A percentile compares a stretch with the other conserved stretches of the same genome.
These are phyloP conservation scores for Teratosphaeria viscida DNA, from an alignment of 2,329 filamentous ascomycete species.

Conservation along the genomic window DNA sequence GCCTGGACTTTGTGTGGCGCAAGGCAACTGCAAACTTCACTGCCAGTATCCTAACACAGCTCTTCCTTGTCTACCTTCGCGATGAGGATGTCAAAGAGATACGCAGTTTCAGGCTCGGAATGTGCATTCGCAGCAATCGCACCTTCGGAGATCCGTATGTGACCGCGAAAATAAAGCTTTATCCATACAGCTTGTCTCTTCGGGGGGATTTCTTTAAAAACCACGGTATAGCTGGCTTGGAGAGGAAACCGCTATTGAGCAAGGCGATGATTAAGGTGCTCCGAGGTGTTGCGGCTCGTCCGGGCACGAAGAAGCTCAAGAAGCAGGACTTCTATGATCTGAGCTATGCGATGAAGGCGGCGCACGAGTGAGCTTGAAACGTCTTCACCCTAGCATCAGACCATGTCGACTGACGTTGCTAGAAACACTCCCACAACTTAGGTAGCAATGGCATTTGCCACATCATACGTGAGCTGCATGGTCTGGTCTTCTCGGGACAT, in stretches of 20 bases:
- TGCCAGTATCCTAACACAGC: neutral
- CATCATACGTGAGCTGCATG: neutral
- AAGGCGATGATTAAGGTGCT: neutral
- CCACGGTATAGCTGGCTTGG: neutral
- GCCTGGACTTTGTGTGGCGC: neutral
- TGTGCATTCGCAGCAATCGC: too few species aligned
- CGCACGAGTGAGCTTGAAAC: neutral
- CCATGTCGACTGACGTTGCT: neutral
- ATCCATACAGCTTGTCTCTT: neutral
- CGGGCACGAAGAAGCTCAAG: neutral
- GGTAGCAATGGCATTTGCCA: neutral
- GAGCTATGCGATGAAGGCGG: neutral
- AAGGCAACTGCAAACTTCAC: neutral
- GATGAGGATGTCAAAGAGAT: neutral
- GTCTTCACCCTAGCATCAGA: neutral
- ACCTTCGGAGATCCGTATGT: too few species aligned
- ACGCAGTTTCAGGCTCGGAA: too few species aligned
- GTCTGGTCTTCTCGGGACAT: neutral
- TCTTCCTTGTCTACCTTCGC: neutral
- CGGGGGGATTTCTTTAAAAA: neutral
- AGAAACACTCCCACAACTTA: neutral
- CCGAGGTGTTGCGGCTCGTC: neutral
- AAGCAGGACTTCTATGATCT: neutral
- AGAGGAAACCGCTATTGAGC: neutral
- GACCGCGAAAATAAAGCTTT: too few species aligned